Evolutionary conservation across 805 yeast genomes (phyloP), one percentile per base, ranked within the genome.

Genomic region (Sugiyamaella mastotermitis): DNA sequence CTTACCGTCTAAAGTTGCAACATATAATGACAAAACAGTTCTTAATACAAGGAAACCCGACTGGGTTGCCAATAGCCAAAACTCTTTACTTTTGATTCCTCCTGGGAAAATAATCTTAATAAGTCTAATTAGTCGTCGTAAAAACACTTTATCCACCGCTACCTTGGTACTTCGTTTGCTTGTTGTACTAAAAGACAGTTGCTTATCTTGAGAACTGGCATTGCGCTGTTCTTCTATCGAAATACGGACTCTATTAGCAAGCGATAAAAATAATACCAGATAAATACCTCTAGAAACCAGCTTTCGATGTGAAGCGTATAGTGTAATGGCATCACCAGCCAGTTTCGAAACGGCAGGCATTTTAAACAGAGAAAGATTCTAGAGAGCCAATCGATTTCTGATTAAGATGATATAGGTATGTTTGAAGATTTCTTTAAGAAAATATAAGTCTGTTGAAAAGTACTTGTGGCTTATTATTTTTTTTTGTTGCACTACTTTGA

Each of bases 1-100:
- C 53, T 69, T 67, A 47, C 97, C 97, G 58, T 88, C 97, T 41
- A 88, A 66, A 9, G 80, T 74, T 4, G 97, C 96, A 11, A 87
- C 88, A 52, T 79, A 78, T 33, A 88, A 68, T 2, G 95, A 80
- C 19, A 88, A 61, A 17, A 79, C 57, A 0, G 95, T 90, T 47
- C 95, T 70, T 3, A 72, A 47, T 3, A 83, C 69, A 31, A 88
- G 65, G 18, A 85, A 64, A 0, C 66, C 53, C 4, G 85, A 60
- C 57, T 85, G 90, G 0, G 72, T 48, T 1, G 57, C 42, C 25
- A 83, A 53, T 28, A 59, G 46, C 54, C 58, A 50, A 31, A 64
- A 55, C 40, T 61, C 64, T 24, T 48, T 45, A 24, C 58, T 49
- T 21, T 36, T 27, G 14, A 54, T 26, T 17, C 62, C 56, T 9